Percentiles rank a stretch among this genome's conserved stretches.
phyloP scores from a whole-genome alignment of 352 stramenopile genomes.

The Phytophthora foliorum region DNA sequence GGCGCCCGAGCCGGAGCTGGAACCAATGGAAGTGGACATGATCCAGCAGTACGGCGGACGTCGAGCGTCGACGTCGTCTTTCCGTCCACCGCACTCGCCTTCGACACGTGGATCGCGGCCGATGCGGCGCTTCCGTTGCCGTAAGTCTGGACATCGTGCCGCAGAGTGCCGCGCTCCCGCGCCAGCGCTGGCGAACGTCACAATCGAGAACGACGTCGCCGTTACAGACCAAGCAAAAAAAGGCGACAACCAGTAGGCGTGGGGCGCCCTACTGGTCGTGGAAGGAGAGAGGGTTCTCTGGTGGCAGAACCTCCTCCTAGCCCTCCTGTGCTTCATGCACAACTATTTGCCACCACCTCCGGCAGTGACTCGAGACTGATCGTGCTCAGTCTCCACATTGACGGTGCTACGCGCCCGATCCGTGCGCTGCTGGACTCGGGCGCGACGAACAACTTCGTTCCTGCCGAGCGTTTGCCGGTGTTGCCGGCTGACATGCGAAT shows the following conservation, averaged over 20 bases:
- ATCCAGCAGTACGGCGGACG: slow-evolving; percentile 13
- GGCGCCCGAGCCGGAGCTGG: background rate
- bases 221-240: too few relatives aligned
- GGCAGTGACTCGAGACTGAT: slow-evolving; percentile 17
- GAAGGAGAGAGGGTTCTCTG: too few relatives aligned
- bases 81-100: too few relatives aligned
- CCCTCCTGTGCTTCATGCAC: slow-evolving; percentile 8
- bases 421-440: slow-evolving; percentile 30
- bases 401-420: slow-evolving; percentile 3
- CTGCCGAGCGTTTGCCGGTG: slow-evolving; percentile 2
- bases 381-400: slow-evolving; percentile 10
- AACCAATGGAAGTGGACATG: slow-evolving; percentile 27
- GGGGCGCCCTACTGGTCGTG: too few relatives aligned
- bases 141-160: slow-evolving; percentile 13
- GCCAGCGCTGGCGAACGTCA: slow-evolving; percentile 2
- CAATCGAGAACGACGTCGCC: background rate
- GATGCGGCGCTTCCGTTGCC: slow-evolving; percentile 20
- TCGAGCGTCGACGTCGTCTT: too few relatives aligned
- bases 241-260: too few relatives aligned
- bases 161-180: slow-evolving; percentile 21
- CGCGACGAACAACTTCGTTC: slow-evolving; percentile 40
- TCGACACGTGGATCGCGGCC: background rate
- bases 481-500: slow-evolving; percentile 15
- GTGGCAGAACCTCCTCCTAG: too few relatives aligned
- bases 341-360: slow-evolving; percentile 14